Base-by-base conservation (phyloP, 768 basidiomycete genomes). In the Lenzites betulinus region DNA sequence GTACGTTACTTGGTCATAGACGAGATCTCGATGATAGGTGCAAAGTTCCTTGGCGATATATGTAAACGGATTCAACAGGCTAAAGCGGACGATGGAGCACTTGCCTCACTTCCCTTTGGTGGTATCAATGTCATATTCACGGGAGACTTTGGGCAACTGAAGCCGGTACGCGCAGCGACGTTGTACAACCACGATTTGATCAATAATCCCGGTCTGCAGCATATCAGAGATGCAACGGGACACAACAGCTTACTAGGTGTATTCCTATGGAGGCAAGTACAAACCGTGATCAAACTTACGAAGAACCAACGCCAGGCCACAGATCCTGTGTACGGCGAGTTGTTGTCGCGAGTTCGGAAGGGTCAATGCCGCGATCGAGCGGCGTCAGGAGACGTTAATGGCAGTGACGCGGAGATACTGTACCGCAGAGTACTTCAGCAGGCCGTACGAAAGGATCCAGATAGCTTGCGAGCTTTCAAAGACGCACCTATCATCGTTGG, bases 71-170 rank as follows among this genome's bases (percentile, higher is more conserved):
- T 74, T 7, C 49, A 65, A n/a, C 33, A 59, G n/a, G 70, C 67
- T 0, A 71, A 54, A 69, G 57, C 66, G 52, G 50, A 62, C 4
- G 53, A 62, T 18, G 11, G 11, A 4, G 4, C 23, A 8, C 43
- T 26, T 1, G 51, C 38, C 16, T 38, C 62, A 18, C 3, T 46
- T n/a, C n/a, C n/a, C n/a, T n/a, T n/a, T n/a, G n/a, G n/a, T n/a
- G n/a, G n/a, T n/a, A n/a, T n/a, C n/a, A 75, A 73, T 54, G 58
- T 76, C 1, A 73, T 76, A 7, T 71, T 73, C 53, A 54, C 64
- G 0, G 74, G 74, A 4, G 74, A 74, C 41, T 71, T 74, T 49
- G 65, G 62, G 7, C 73, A 74, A 38, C 51, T 68, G 38, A 60
- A 59, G 16, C 74, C 74, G 9, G 67, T 71, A 0, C 9, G 48